Conservation (phyloP, 2,329 filamentous ascomycete species). For the Diplocarpon mali region DNA sequence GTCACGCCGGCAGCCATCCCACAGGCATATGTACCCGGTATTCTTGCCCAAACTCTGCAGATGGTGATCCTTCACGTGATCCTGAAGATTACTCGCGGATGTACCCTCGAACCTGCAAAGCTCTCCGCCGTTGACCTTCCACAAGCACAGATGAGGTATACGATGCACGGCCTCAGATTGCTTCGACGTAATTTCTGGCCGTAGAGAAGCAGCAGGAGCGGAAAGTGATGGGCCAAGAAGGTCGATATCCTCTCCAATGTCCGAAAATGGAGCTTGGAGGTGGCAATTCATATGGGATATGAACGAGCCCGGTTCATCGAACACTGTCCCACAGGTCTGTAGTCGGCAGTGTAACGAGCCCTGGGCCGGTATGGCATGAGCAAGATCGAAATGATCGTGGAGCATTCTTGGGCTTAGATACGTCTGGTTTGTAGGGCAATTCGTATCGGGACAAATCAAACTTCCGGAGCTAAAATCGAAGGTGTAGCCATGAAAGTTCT, state of each 20-base stretch:
- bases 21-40: slow-evolving; percentile 42
- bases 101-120: slow-evolving; percentile 12
- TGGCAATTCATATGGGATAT: slow-evolving; percentile 20
- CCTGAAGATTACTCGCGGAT: slow-evolving; percentile 38
- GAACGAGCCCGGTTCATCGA: slow-evolving; percentile 19
- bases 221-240: slow-evolving; percentile 2
- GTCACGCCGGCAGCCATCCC: slow-evolving; percentile 42
- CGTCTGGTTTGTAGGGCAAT: slow-evolving; percentile 15
- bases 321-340: slow-evolving; percentile 17
- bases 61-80: slow-evolving; percentile 42
- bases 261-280: slow-evolving; percentile 13
- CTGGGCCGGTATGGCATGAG: slow-evolving; percentile 21
- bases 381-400: slow-evolving; percentile 24
- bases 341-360: slow-evolving; percentile 21
- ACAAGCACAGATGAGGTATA: slow-evolving; percentile 20
- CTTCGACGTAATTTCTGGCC: not conserved
- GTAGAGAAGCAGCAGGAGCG: not conserved
- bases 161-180: not conserved
- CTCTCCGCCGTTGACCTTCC: slow-evolving; percentile 11
- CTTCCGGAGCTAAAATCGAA: slow-evolving; percentile 15
- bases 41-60: slow-evolving; percentile 35
- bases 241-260: slow-evolving; percentile 13
- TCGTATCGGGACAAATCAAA: slow-evolving; percentile 22
- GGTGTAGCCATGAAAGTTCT: slow-evolving; percentile 21
- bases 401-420: slow-evolving; percentile 20